Evolutionary conservation across 139 green algal genomes (phyloP), one percentile per base, ranked within the genome.

Genomic region (Picochlorum sp.): DNA sequence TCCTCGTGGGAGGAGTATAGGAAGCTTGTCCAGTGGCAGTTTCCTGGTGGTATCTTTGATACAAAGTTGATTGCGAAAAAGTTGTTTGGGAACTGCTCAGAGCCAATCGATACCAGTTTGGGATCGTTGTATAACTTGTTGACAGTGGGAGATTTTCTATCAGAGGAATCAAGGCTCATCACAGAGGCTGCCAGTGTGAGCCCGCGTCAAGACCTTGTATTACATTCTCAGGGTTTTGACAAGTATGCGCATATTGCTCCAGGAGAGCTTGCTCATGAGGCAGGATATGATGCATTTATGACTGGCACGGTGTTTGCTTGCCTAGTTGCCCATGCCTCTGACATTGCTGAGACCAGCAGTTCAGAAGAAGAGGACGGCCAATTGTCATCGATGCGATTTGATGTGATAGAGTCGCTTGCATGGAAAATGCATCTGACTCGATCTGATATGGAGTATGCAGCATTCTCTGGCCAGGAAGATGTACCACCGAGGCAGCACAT

Each of bases 261-360:
- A 28, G 20, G 24, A 38, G 56, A 44, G 0, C 69, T 64, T 50
- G 86, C 79, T 2, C 86, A 92, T 41, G 86, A 92, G 62, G 86
- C 86, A 0, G 86, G 85, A 0, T 92, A 78, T 38, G 86, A 92
- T 49, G 85, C 86, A 0, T 90, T 78, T 67, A 93, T 92, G 81
- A 92, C 86, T 0, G 86, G 81, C 3, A 50, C 58, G 2, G 73
- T 73, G 23, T 77, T 73, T 69, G 47, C 65, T 37, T 56, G 64
- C 56, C 64, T 77, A 0, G 47, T 54, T 18, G 47, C 16, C 5
- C 47, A 54, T 54, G 47, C 47, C n/a, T 54, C 47, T 26, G 34
- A 41, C 8, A 54, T 21, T 54, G 47, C 47, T 20, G 16, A 20
- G n/a, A 54, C 6, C 15, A 21, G n/a, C n/a, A 54, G 47, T 54